phyloP scores from a whole-genome alignment of 169 alveolate species.

The Eimeria falciformis region DNA sequence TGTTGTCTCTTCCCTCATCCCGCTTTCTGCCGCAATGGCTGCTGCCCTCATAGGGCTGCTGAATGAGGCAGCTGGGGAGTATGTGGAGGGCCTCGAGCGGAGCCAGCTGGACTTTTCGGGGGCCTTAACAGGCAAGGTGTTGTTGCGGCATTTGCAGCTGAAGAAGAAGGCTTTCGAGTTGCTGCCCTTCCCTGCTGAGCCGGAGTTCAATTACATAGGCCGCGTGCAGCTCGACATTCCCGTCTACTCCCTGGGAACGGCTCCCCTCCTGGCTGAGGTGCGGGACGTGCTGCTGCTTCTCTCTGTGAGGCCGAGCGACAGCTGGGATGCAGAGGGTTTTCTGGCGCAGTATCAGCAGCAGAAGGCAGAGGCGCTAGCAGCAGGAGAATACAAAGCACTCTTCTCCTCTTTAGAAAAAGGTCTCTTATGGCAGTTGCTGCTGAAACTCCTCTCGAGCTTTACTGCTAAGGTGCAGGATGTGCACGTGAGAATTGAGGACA shows the following conservation, averaged over 20 bases:
- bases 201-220: slow-evolving; percentile 80
- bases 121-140: slow-evolving; percentile 82
- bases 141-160: slow-evolving; percentile 79
- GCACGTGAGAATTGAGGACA: slow-evolving; percentile 83
- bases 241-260: slow-evolving; percentile 11
- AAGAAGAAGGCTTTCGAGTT: slow-evolving; percentile 79
- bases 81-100: slow-evolving; percentile 83
- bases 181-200: slow-evolving; percentile 81
- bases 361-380: slow-evolving; percentile 33
- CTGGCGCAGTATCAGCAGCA: slow-evolving; percentile 25
- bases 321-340: slow-evolving; percentile 63
- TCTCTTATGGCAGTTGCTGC: slow-evolving; percentile 80
- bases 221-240: slow-evolving; percentile 47
- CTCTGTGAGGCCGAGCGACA: background rate
- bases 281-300: slow-evolving; percentile 52
- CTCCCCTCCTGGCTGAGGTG: slow-evolving; percentile 25
- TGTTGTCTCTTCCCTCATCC: background rate
- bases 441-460: slow-evolving; percentile 81
- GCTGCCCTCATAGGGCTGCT: slow-evolving; percentile 48
- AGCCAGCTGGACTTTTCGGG: slow-evolving; percentile 80
- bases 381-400: slow-evolving; percentile 26
- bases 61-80: slow-evolving; percentile 70
- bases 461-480: slow-evolving; percentile 77
- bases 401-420: slow-evolving; percentile 78
- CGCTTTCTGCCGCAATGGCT: slow-evolving; percentile 14